Base-by-base conservation (phyloP, 345 rosid genomes). In the Hibiscus mutabilis region DNA sequence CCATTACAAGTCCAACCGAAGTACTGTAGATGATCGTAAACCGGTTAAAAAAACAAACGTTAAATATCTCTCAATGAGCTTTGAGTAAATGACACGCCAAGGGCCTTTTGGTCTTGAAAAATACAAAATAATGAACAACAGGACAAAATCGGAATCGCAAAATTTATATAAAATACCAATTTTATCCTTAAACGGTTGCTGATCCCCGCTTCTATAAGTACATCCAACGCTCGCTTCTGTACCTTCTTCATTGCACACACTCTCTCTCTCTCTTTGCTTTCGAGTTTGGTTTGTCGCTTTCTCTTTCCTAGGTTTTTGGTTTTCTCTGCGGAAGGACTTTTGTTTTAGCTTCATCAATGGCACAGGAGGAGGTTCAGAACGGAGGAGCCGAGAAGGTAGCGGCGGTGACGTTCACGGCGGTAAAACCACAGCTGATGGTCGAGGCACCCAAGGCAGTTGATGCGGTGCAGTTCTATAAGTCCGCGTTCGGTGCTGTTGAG, bases 381-480 rank as follows among this genome's bases (percentile, higher is more conserved):
- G 97, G 92, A 52, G 86, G 66, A 37, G 64, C 77, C 1, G 87
- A 66, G 75, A 81, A 87, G 83, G 56, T 76, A n/a, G 88, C 79
- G 16, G 64, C 73, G 40, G 91, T 84, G 29, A 44, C 55, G 52
- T 87, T 89, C 87, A 64, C 91, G 6, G 89, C 90, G 19, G 12
- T 82, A 60, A 92, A 83, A 82, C 90, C 90, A 1, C 90, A 80
- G 86, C 81, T 95, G 66, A 21, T 81, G 53, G 91, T 95, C 16
- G 97, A 89, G 73, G 92, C 97, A 9, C 87, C 97, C 2, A 95
- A 86, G 76, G 98, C 92, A 3, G 73, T 49, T 21, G 98, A 89
- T 0, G 97, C 97, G 5, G 86, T 95, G 31, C 70, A 85, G 76
- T 92, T 95, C 85, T 95, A 90, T 89, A 92, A 89, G 84, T 52